phyloP scores from a whole-genome alignment of 495 filamentous ascomycete genomes.

The Hypoxylon cercidicola region DNA sequence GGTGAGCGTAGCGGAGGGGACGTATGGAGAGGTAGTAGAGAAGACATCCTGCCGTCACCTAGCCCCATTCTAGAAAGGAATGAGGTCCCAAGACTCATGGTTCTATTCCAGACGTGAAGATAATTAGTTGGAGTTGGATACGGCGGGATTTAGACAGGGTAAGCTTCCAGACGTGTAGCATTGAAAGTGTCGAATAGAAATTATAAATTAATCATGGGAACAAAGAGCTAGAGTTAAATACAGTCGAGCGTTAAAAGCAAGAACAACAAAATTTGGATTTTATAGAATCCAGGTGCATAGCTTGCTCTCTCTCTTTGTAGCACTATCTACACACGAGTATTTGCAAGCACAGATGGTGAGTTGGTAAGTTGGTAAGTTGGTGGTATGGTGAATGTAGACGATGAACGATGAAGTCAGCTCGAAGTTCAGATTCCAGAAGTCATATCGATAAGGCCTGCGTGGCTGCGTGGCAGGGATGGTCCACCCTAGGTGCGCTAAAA shows the following conservation, averaged over 20 bases:
- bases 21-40: conserved; percentile 38
- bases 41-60: conserved; percentile 36
- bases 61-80: conserved; percentile 41
- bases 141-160: too few species aligned
- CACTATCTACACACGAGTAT: too few species aligned
- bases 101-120: neutral
- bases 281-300: neutral
- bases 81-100: conserved; percentile 43
- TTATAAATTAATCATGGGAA: neutral
- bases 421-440: conserved; percentile 13
- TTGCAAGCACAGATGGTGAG: neutral
- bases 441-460: conserved; percentile 36
- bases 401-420: conserved; percentile 5
- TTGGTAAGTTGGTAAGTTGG: neutral
- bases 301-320: neutral
- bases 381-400: neutral
- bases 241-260: too few species aligned
- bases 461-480: too few species aligned
- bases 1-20: conserved; percentile 28
- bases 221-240: neutral
- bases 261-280: neutral
- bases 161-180: too few species aligned
- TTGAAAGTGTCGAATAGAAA: too few species aligned
- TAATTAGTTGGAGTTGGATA: too few species aligned
- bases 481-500: neutral